Evolutionary conservation across 179 eudicot genomes (phyloP), one percentile per base, ranked within the genome.

Genomic region (Heliamphora pulchella): DNA sequence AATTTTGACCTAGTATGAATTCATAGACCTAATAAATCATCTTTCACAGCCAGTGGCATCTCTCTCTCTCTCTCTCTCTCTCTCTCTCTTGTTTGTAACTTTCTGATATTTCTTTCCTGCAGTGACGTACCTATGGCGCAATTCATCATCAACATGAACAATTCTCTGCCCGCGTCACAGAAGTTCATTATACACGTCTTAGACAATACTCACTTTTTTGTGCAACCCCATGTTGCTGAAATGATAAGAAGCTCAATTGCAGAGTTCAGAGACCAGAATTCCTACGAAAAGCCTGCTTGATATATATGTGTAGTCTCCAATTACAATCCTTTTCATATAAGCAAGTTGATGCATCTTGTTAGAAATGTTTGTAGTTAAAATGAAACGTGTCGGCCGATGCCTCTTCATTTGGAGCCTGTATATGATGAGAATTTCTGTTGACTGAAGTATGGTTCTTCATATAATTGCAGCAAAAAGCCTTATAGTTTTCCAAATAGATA

Each of bases 121-220:
- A 94, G 98, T 74, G 97, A 93, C 81, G 79, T 94, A 79, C 98
- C 98, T 0, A 94, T 94, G 97, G 92, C 96, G 4, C 93, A 89
- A 72, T 93, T 93, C 78, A 89, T 94, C 73, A 91, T 92, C 81
- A 90, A 88, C 81, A 67, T 82, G 80, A 89, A 94, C 76, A 86
- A 78, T 8, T 71, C 90, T 2, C 78, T 90, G 51, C 97, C 97
- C 8, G 65, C 83, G 15, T 83, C 89, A 55, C 97, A 94, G 81
- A 94, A 94, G 83, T 94, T 94, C 78, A 88, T 94, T 50, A 90
- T 94, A 79, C 94, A 87, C 14, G 87, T 87, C 39, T 80, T 94
- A 80, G 97, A 93, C 71, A 79, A 82, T 58, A 93, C 97, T 17
- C 94, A 90, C 86, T 83, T 94, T 48, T 93, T 91, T 82, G 97